Base-by-base conservation (phyloP, 106 monocot genomes). In the Iris macrosiphon region DNA sequence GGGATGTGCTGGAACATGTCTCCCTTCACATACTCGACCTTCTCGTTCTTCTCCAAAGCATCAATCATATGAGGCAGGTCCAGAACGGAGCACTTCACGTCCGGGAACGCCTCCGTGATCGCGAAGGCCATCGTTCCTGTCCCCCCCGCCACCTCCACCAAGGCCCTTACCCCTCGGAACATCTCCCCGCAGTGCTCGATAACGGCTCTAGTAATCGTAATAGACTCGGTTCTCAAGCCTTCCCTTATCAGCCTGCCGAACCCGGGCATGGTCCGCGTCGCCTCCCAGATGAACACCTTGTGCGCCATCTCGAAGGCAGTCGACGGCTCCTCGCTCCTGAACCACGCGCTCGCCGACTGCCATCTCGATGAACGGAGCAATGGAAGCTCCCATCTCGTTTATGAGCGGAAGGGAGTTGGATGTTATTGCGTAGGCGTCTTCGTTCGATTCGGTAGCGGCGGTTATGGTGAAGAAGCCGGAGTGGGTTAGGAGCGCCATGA, bases 401-500 rank as follows among this genome's bases (percentile, higher is more conserved):
- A 52, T 49, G 15, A 64, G 64, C 13, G 9, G 4, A 14, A 40
- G 38, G 23, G 26, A 40, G 45, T 46, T 46, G 17, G 32, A n/a
- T 26, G 62, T 56, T 20, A 51, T 17, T 4, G 47, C 11, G 25
- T 47, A 68, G 6, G 26, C 31, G 7, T 53, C 31, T 18, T 38
- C 66, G 14, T 28, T 38, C 0, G 19, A 54, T 22, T 4, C 33
- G 17, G 5, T 31, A 9, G 10, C 4, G 3, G 15, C 14, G 19
- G 27, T 12, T 45, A 15, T 6, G 6, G 21, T n/a, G 46, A 62
- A 71, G 45, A 62, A 7, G 31, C 61, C 43, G 10, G 20, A 11
- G 33, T 33, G 20, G 5, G 24, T 47, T 4, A 72, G 57, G 6
- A 57, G 39, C 26, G 56, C 48, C 71, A 72, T 57, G 26, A 72